Conservation (phyloP, 169 alveolate species). For the Pseudocohnilembus persalinus region DNA sequence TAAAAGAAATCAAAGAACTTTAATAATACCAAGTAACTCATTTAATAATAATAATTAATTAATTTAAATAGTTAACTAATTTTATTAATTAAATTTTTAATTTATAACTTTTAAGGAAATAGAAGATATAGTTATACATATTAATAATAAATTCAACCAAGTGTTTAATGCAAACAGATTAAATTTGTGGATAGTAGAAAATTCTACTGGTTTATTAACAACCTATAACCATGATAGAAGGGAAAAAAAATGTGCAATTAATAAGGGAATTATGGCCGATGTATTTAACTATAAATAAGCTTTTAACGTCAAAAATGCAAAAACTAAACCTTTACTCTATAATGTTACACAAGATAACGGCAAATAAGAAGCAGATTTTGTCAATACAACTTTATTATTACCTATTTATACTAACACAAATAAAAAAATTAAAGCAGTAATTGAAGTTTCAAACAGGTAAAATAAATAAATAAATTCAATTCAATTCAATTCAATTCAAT, state of each 20-base stretch:
- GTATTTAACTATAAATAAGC: slow-evolving; percentile 31
- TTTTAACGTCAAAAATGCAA: slow-evolving; percentile 21
- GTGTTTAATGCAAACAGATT: slow-evolving; percentile 28
- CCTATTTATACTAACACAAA: slow-evolving; percentile 38
- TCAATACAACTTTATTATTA: slow-evolving; percentile 24
- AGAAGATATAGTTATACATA: slow-evolving; percentile 18
- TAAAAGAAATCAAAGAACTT: slow-evolving; percentile 15
- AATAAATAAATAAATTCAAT: too few species aligned
- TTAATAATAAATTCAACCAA: slow-evolving; percentile 18
- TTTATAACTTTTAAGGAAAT: too few species aligned
- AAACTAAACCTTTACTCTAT: slow-evolving; percentile 31
- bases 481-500: too few species aligned
- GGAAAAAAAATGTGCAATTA: slow-evolving; percentile 20
- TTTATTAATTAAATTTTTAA: too few species aligned
- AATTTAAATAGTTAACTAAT: too few species aligned
- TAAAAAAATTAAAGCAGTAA: slow-evolving; percentile 31
- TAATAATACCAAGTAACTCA: background rate
- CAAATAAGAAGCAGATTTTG: slow-evolving; percentile 34
- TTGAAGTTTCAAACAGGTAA: slow-evolving; percentile 32
- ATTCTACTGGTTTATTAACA: slow-evolving; percentile 30
- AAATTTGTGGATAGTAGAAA: slow-evolving; percentile 39
- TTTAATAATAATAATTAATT: too few species aligned
- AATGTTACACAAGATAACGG: background rate
- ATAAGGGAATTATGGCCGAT: slow-evolving; percentile 41
- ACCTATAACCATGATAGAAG: slow-evolving; percentile 26